A percentile compares a stretch with the other conserved stretches of the same genome.
phyloP scores from a whole-genome alignment of 345 rosid genomes.

The Eucalyptus sideroxylon region DNA sequence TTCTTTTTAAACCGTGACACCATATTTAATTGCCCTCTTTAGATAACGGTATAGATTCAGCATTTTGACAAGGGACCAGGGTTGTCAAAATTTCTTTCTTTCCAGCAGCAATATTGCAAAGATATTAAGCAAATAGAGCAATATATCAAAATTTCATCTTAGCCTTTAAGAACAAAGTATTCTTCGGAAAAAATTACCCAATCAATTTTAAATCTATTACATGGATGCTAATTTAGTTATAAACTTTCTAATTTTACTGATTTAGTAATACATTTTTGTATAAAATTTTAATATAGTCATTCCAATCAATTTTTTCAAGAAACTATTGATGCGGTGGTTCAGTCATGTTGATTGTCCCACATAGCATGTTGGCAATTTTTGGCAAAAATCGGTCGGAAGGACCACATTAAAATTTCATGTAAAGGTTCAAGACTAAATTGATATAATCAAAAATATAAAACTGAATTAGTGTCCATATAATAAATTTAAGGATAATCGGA shows the following conservation, averaged over 20 bases:
- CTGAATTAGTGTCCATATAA: neutral
- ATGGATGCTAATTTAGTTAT: neutral
- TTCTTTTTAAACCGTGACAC: neutral
- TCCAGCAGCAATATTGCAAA: neutral
- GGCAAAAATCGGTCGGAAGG: neutral
- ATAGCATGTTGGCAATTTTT: neutral
- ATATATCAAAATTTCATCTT: neutral
- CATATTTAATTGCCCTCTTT: neutral
- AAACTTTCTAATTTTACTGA: neutral
- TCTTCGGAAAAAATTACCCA: neutral
- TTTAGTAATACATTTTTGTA: neutral
- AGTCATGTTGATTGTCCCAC: neutral
- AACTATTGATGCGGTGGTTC: neutral
- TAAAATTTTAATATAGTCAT: neutral
- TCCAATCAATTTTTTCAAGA: neutral
- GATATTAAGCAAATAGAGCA: neutral
- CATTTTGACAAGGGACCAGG: neutral
- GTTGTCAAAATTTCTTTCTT: neutral
- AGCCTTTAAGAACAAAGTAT: neutral
- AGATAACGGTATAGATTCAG: neutral
- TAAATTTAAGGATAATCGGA: neutral
- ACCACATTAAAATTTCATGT: neutral
- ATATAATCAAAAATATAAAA: neutral
- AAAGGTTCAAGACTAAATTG: neutral
- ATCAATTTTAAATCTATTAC: neutral